Percentiles rank a stretch among this genome's conserved stretches.
Conservation (phyloP, 129 eudicot species). For the Escallonia rubra region DNA sequence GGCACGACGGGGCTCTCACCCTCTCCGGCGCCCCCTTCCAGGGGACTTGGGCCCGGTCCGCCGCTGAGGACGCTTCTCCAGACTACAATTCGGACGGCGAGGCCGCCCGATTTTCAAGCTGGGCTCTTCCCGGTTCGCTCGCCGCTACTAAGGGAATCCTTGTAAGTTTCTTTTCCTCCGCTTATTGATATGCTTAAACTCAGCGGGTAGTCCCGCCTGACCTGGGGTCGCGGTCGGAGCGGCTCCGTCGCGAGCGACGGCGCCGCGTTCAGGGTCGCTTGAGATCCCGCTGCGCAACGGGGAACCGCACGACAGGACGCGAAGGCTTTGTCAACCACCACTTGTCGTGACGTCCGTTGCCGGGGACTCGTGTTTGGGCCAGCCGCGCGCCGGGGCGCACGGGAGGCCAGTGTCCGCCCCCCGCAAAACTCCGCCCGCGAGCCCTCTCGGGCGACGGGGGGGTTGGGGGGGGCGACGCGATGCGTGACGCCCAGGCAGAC, state of each 20-base stretch:
- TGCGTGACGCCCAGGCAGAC: no score
- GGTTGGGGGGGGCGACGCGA: no score
- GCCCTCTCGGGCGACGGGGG: no score
- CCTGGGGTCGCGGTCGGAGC: not conserved
- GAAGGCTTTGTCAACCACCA: not conserved
- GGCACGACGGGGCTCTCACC: no score
- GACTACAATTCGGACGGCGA: conserved; percentile 14
- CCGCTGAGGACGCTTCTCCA: conserved; percentile 12
- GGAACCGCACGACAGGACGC: not conserved
- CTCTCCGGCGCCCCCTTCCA: conserved; percentile 3
- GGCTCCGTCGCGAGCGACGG: no score
- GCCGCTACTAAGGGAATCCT: conserved; percentile 10
- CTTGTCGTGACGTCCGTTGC: not conserved
- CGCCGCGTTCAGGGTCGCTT: no score
- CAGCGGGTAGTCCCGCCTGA: conserved; percentile 4
- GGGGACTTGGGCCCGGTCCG: conserved; percentile 7
- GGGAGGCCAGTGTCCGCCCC: not conserved
- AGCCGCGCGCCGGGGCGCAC: not conserved
- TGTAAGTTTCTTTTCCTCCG: conserved; percentile 11
- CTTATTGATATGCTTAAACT: conserved; percentile 9
- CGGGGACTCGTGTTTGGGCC: not conserved
- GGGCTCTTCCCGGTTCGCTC: conserved; percentile 3
- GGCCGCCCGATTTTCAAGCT: conserved; percentile 9
- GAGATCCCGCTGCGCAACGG: not conserved
- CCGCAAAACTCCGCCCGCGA: not conserved